Base-by-base conservation (phyloP, 2,329 filamentous ascomycete species). In the Penicillium aurantiogriseum region DNA sequence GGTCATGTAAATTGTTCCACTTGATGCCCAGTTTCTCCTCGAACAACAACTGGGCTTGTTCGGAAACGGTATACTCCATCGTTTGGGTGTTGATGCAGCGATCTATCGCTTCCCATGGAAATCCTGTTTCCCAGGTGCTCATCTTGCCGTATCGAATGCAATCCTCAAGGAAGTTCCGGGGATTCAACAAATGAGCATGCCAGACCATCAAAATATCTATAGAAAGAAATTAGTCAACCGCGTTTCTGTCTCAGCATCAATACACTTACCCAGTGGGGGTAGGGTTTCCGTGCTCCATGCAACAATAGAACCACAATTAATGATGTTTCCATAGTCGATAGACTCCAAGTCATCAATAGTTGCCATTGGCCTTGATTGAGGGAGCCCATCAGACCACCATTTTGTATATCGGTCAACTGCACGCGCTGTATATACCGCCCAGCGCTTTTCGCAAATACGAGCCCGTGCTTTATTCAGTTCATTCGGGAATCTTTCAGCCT, bases 401-500 rank as follows among this genome's bases (percentile, higher is more conserved):
- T 72, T 71, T 58, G 84, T 79, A 63, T 89, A 91, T 4, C 88
- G 80, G 49, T 86, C 82, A 0, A 84, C 86, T 0, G 88, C 88
- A 40, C 85, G 81, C 1, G 85, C 82, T 10, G 90, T 79, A 64
- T 84, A 90, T n/a, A 90, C 67, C 0, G 83, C 82, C 88, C 88
- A 91, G 66, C 88, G 78, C 77, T 90, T 90, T 75, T 90, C 88
- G 4, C 84, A 78, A 47, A 89, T 75, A 58, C 78, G 78, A 57
- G 81, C 80, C 9, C 86, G 74, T 2, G 77, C 74, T 60, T 76
- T 75, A 51, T 74, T 72, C 11, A 65, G 67, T 19, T 70, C 70
- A n/a, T 76, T 67, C n/a, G 71, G 65, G 17, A 68, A 67, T 49
- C 64, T 65, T 13, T 75, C 65, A 33, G 79, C 77, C 1, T 74